Conservation (phyloP, 495 filamentous ascomycete genomes). For the Podospora pseudoanserina region DNA sequence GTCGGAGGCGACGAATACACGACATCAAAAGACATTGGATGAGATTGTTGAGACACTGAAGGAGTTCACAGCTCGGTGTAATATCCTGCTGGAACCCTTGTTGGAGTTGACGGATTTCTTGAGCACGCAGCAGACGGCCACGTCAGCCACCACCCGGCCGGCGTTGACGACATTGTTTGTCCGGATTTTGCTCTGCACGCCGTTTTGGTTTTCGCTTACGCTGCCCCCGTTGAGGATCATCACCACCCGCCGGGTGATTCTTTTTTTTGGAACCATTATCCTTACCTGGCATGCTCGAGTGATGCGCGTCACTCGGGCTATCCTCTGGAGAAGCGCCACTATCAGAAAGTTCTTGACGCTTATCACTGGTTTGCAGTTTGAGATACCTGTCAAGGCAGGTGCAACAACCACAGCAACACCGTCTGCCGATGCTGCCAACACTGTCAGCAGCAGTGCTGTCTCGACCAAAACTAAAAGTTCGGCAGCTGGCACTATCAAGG, state of each 20-base stretch:
- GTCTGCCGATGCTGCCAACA: neutral
- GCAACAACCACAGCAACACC: neutral
- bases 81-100: conserved; percentile 84
- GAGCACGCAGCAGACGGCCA: conserved; percentile 85
- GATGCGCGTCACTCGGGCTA: conserved; percentile 75
- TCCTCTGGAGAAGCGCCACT: conserved; percentile 82
- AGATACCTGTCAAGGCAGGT: conserved; percentile 32
- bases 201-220: conserved; percentile 79
- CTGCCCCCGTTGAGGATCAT: conserved; percentile 80
- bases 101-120: conserved; percentile 87
- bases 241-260: conserved; percentile 77
- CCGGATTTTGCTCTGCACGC: conserved; percentile 80
- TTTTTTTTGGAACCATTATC: conserved; percentile 73
- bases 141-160: conserved; percentile 87
- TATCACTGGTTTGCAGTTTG: conserved; percentile 77
- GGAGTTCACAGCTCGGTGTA: conserved; percentile 83
- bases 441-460: conserved; percentile 10
- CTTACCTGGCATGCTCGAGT: conserved; percentile 90
- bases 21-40: conserved; percentile 79
- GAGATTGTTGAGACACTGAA: conserved; percentile 93
- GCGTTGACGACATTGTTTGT: conserved; percentile 86
- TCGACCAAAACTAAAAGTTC: conserved; percentile 13
- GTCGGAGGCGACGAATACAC: conserved; percentile 60
- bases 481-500: conserved; percentile 6
- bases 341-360: conserved; percentile 63